A percentile compares a stretch with the other conserved stretches of the same genome.
Conservation (phyloP, 805 yeast genomes). For the Cyberlindnera meyerae region DNA sequence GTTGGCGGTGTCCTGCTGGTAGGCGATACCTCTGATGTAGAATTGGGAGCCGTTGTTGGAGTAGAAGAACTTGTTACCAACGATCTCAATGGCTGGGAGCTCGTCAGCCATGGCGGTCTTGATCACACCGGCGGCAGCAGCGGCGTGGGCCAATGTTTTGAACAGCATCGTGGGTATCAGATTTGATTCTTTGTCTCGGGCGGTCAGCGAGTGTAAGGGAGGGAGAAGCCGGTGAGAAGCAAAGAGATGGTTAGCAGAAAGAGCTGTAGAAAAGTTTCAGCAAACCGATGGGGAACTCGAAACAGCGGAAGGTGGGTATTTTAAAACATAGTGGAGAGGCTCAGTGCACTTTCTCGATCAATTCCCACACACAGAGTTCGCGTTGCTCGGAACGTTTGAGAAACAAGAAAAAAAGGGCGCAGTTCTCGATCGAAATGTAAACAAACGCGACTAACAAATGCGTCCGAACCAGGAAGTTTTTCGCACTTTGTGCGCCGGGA, state of each 20-base stretch:
- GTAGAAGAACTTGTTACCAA: slow-evolving; percentile 74
- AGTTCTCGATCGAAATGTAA: slow-evolving; percentile 3
- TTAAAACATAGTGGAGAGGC: no score
- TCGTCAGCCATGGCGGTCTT: slow-evolving; percentile 36
- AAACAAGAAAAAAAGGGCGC: slow-evolving; percentile 6
- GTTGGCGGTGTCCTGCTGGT: slow-evolving; percentile 63
- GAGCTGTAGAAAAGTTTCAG: no score
- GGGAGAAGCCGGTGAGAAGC: no score
- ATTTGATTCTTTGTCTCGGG: slow-evolving; percentile 14
- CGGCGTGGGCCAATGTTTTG: slow-evolving; percentile 30
- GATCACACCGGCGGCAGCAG: slow-evolving; percentile 31
- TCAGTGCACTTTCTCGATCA: no score
- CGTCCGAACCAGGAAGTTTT: not conserved
- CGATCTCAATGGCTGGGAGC: slow-evolving; percentile 63
- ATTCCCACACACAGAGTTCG: no score
- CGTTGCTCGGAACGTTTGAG: slow-evolving; percentile 1
- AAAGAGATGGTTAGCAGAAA: no score
- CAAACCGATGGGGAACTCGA: no score
- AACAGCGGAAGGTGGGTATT: no score
- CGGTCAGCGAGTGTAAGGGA: slow-evolving; percentile 5
- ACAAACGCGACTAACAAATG: slow-evolving; percentile 2
- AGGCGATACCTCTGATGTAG: slow-evolving; percentile 73
- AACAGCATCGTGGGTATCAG: slow-evolving; percentile 30
- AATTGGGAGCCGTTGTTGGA: slow-evolving; percentile 77
- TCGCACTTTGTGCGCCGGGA: no score